Conservation (phyloP, 345 rosid genomes). For the Ceriops zippeliana region DNA sequence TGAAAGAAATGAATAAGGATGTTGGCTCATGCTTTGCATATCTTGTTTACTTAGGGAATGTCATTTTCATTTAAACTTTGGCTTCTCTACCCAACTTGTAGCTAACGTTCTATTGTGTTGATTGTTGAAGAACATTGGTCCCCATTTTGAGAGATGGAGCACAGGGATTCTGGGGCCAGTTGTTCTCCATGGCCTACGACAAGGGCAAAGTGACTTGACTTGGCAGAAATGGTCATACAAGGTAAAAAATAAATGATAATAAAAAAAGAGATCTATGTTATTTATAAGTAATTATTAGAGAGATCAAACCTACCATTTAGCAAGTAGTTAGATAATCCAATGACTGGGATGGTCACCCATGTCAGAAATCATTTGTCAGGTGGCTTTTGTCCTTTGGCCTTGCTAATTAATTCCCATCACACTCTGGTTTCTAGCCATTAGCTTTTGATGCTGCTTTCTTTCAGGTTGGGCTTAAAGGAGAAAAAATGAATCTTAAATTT, state of each 20-base stretch:
- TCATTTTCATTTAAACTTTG: neutral
- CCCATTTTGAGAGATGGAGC: slow-evolving; percentile 23
- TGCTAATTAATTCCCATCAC: neutral
- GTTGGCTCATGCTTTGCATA: neutral
- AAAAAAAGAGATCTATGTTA: neutral
- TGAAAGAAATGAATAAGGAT: too few relatives aligned
- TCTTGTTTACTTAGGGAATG: neutral
- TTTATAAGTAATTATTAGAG: neutral
- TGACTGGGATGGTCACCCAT: too few relatives aligned
- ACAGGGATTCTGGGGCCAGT: slow-evolving; percentile 30
- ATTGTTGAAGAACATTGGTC: slow-evolving; percentile 21
- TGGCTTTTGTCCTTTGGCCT: too few relatives aligned
- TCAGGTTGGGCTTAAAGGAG: slow-evolving; percentile 27
- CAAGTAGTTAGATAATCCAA: too few relatives aligned
- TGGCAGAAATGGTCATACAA: slow-evolving; percentile 27
- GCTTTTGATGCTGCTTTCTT: neutral
- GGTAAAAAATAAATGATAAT: neutral
- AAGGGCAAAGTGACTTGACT: slow-evolving; percentile 24
- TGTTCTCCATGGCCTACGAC: slow-evolving; percentile 19
- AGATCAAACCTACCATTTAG: too few relatives aligned
- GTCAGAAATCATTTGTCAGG: too few relatives aligned
- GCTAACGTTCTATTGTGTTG: neutral
- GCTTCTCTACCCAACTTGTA: neutral
- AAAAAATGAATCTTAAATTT: slow-evolving; percentile 17
- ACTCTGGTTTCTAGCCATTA: neutral